A percentile compares a stretch with the other conserved stretches of the same genome.
phyloP scores from a whole-genome alignment of 1,284 basidiomycete genomes.

The Ceratobasidium sp. region DNA sequence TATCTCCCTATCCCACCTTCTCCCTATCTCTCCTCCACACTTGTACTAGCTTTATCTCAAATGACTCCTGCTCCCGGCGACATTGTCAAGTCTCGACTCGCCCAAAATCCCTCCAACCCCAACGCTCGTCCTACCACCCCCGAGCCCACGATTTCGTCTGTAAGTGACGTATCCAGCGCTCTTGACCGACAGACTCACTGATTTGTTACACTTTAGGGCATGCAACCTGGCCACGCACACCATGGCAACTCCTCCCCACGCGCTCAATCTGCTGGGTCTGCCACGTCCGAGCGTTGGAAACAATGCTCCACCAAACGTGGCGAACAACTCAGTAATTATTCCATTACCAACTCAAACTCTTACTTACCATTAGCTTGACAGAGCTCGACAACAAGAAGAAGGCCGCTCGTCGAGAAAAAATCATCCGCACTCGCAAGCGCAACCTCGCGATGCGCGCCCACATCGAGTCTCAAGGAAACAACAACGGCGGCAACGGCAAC shows the following conservation, averaged over 20 bases:
- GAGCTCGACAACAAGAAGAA: no score
- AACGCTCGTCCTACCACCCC: conserved; percentile 1
- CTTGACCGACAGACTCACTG: no score
- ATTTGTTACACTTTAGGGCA: not conserved
- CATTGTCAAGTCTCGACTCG: no score
- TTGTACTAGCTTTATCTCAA: not conserved
- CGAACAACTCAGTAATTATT: not conserved
- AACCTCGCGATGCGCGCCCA: not conserved
- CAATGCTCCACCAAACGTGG: not conserved
- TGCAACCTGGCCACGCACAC: not conserved
- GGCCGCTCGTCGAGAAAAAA: not conserved
- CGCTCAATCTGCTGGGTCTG: not conserved
- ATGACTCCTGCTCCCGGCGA: no score
- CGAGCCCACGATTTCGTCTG: not conserved
- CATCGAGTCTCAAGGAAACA: not conserved
- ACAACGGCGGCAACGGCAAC: no score
- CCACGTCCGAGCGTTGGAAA: not conserved
- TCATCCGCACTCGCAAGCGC: not conserved
- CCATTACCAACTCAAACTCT: no score
- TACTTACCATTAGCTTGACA: not conserved
- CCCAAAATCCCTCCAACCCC: not conserved
- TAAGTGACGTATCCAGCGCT: not conserved
- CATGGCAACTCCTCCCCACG: not conserved
- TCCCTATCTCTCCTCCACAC: no score
- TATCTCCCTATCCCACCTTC: not conserved